These are phyloP conservation scores for Cyclocybe aegerita DNA, from an alignment of 768 basidiomycete species.

Conservation along the genomic window DNA sequence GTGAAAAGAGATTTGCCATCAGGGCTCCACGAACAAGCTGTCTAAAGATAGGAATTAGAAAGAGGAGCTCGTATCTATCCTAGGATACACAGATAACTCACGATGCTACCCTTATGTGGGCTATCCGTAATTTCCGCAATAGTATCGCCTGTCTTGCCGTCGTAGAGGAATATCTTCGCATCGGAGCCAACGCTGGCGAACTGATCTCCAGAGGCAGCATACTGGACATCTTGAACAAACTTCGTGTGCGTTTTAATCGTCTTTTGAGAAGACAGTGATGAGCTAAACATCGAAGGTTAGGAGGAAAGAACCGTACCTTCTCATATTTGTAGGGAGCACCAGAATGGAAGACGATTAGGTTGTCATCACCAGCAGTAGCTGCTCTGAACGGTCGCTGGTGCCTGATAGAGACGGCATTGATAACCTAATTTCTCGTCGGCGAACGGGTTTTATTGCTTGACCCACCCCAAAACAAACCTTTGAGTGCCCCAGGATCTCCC, in stretches of 20 bases:
- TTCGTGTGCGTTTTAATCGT: conserved; percentile 86
- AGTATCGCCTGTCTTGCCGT: conserved; percentile 85
- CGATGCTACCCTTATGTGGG: conserved; percentile 75
- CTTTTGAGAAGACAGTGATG: conserved; percentile 30
- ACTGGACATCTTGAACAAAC: conserved; percentile 90
- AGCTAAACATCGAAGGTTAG: background rate
- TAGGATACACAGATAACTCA: conserved; percentile 34
- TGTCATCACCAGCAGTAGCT: conserved; percentile 84
- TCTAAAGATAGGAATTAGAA: conserved; percentile 34
- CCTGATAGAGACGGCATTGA: conserved; percentile 89
- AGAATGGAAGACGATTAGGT: conserved; percentile 78
- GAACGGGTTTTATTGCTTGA: background rate
- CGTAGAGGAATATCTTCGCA: conserved; percentile 83
- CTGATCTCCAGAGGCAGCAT: conserved; percentile 74
- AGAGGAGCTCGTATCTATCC: background rate
- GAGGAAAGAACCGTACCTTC: conserved; percentile 45
- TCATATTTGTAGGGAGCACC: conserved; percentile 90
- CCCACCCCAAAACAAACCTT: conserved; percentile 52
- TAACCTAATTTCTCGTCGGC: conserved; percentile 43
- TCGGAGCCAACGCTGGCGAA: conserved; percentile 93
- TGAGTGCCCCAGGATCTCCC: conserved; percentile 86
- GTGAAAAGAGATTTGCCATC: conserved; percentile 76
- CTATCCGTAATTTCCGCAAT: conserved; percentile 64
- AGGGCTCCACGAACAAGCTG: conserved; percentile 78
- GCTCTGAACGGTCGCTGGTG: conserved; percentile 90